Evolutionary conservation across 2,329 filamentous ascomycete genomes (phyloP).

Genomic region (Epichloe gansuensis): DNA sequence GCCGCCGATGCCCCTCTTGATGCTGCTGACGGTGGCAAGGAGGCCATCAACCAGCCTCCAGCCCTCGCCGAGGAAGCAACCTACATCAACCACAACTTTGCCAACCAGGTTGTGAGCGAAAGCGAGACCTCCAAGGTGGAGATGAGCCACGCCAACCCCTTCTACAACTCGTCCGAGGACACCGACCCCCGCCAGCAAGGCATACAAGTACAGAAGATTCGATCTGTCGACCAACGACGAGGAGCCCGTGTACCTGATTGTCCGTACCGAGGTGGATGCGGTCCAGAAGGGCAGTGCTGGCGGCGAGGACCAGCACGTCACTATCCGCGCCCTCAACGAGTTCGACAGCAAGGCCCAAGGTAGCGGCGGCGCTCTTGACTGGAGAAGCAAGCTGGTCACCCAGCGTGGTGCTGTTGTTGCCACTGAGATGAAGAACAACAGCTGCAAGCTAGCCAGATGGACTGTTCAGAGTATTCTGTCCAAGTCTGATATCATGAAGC

Average conservation of each 20-base stretch:
- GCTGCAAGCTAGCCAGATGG: conserved; percentile 96
- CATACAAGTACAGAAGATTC: conserved; percentile 96
- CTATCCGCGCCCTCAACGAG: conserved; percentile 95
- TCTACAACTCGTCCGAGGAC: conserved; percentile 91
- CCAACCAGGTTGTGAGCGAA: conserved; percentile 87
- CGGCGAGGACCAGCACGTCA: conserved; percentile 82
- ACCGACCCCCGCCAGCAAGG: conserved; percentile 91
- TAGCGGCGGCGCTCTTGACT: conserved; percentile 88
- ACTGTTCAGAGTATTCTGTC: conserved; percentile 93
- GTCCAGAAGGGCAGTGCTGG: conserved; percentile 89
- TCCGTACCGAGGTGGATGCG: conserved; percentile 90
- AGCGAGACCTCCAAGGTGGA: conserved; percentile 64
- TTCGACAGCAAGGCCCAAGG: conserved; percentile 98
- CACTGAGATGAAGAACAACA: conserved; percentile 99
- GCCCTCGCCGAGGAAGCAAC: conserved; percentile 94
- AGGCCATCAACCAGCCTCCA: conserved; percentile 84
- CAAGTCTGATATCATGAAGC: conserved; percentile 97
- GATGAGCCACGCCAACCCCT: conserved; percentile 85
- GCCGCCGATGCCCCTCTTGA: conserved; percentile 90
- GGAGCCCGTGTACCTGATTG: conserved; percentile 83
- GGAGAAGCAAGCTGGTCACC: conserved; percentile 85
- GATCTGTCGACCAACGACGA: conserved; percentile 91
- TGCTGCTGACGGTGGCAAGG: conserved; percentile 82
- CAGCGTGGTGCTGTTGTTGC: conserved; percentile 95
- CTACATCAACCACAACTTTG: conserved; percentile 99